Base-by-base conservation (phyloP, 2,329 filamentous ascomycete species). In the Epichloe sp. region DNA sequence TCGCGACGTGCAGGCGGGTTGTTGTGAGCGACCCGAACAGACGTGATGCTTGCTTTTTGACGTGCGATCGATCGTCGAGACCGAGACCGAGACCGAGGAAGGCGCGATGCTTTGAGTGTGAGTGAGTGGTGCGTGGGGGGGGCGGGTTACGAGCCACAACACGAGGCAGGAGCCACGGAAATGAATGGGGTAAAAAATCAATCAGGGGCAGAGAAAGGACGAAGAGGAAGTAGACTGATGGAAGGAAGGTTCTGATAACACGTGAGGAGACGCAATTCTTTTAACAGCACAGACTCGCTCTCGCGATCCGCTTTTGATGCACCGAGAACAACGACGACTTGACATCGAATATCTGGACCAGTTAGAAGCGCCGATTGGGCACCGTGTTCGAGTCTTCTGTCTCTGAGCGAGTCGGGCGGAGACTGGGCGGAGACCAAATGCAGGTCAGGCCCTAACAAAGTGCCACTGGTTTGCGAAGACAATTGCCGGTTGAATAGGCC, bases 371-470 rank as follows among this genome's bases (percentile, higher is more conserved):
- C 4, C 43, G 34, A 36, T 47, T 49, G 21, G 26, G 49, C 53
- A 54, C 54, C 51, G 58, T 59, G 57, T 52, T 49, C 51, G 46
- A 55, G 40, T 43, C 4, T 23, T 23, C 23, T 49, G 53, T 50
- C 56, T 45, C 49, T 50, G 44, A 57, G 53, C 23, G 49, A 50
- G 42, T 34, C 41, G 42, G 26, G 34, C 26, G 3, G n/a, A 5
- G 4, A 2, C 23, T 26, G 23, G 23, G 6, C 23, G 23, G 23
- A 26, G 23, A 26, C 26, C 26, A 21, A 21, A 21, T 26, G 26
- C 26, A 34, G 15, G 40, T 31, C 44, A 48, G 46, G 38, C n/a
- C 19, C 19, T 37, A 15, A 7, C 3, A n/a, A n/a, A 15, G 12
- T 38, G 36, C 19, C 19, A 3, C 19, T 3, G 36, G 36, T n/a